These are phyloP conservation scores for Neurospora sp. DNA, from an alignment of 495 filamentous ascomycete genomes.

Conservation along the genomic window DNA sequence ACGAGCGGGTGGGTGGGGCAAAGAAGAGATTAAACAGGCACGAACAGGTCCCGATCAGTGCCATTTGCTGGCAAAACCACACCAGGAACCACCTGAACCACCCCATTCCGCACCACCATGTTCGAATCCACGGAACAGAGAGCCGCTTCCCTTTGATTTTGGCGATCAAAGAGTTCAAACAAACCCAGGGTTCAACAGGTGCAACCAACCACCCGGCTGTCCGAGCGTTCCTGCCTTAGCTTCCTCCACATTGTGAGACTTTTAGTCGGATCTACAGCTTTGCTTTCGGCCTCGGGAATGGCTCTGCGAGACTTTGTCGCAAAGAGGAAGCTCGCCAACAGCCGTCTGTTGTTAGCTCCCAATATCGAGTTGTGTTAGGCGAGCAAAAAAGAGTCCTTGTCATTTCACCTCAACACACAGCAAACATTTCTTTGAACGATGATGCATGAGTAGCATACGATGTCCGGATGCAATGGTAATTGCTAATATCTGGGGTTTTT, in stretches of 20 bases:
- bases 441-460: background rate
- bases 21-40: background rate
- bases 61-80: background rate
- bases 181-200: background rate
- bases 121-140: background rate
- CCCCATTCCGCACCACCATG: background rate
- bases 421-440: background rate
- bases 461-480: background rate
- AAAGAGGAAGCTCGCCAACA: background rate
- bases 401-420: background rate
- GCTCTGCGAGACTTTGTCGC: background rate
- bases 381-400: background rate
- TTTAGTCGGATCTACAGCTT: background rate
- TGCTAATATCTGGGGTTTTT: background rate
- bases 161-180: background rate
- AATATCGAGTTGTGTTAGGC: background rate
- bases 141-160: background rate
- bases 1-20: background rate
- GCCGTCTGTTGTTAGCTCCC: background rate
- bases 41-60: background rate
- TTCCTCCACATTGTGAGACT: background rate
- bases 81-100: background rate
- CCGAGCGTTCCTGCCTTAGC: background rate
- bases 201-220: background rate
- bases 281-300: background rate